phyloP scores from a whole-genome alignment of 1,139 yeast species.

The Saccharomycopsis hybrid region DNA sequence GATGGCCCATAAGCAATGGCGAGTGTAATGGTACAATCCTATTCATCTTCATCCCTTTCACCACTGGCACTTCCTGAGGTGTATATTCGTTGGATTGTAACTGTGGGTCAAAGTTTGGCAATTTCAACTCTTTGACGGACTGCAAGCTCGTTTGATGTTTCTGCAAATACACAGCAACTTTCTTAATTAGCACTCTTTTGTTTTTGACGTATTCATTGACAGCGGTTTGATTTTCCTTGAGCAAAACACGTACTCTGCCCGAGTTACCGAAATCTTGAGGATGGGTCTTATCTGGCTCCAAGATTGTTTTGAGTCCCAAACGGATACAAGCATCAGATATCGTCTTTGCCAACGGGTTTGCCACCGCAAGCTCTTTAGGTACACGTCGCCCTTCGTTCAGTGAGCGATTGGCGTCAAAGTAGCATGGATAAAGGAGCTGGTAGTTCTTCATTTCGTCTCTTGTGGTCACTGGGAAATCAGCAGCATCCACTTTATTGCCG shows the following conservation, averaged over 20 bases:
- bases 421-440: conserved; percentile 83
- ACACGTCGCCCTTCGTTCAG: conserved; percentile 84
- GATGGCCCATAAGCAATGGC: conserved; percentile 73
- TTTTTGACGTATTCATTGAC: conserved; percentile 35
- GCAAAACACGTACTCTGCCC: conserved; percentile 77
- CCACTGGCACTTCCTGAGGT: conserved; percentile 60
- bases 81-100: conserved; percentile 28
- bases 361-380: conserved; percentile 57
- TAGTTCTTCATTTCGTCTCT: conserved; percentile 53
- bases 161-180: conserved; percentile 56
- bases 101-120: conserved; percentile 30
- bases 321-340: conserved; percentile 56
- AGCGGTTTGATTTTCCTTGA: conserved; percentile 45
- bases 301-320: conserved; percentile 35
- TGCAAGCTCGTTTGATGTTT: conserved; percentile 65
- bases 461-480: conserved; percentile 8
- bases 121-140: conserved; percentile 55
- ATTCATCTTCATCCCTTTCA: conserved; percentile 80
- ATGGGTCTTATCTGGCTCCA: conserved; percentile 80
- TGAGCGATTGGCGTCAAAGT: conserved; percentile 74
- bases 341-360: conserved; percentile 80
- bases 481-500: conserved; percentile 12
- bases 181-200: conserved; percentile 62
- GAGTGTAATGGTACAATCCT: conserved; percentile 82
- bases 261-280: conserved; percentile 98